phyloP scores from a whole-genome alignment of 2,329 filamentous ascomycete genomes.

The Pyrenophora teres region DNA sequence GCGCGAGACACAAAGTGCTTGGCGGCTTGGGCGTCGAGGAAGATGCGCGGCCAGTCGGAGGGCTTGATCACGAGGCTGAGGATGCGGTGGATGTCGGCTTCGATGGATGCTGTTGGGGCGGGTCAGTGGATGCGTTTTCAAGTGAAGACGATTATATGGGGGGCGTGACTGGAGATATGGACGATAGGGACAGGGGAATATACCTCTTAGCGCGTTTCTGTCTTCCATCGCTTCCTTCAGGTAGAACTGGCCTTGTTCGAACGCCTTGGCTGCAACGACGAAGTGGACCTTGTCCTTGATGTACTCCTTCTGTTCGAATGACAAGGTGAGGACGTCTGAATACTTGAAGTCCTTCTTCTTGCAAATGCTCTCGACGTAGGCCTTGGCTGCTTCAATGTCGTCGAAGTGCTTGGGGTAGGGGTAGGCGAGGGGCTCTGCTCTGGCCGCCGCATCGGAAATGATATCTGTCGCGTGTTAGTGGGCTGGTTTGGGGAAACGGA shows the following conservation, averaged over 20 bases:
- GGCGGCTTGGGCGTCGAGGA: not conserved
- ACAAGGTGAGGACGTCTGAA: not conserved
- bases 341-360: not conserved
- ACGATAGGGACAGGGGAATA: not conserved
- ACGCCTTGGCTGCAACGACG: slow-evolving; percentile 14
- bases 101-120: not conserved
- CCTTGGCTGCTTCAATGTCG: slow-evolving; percentile 12
- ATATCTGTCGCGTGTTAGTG: not conserved
- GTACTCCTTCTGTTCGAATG: not conserved
- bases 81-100: not conserved
- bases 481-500: not conserved
- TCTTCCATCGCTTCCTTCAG: slow-evolving; percentile 5
- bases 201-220: not conserved
- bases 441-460: not conserved
- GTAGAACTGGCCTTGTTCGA: slow-evolving; percentile 14
- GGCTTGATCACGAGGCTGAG: not conserved
- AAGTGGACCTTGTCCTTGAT: slow-evolving; percentile 12
- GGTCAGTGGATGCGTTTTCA: not conserved
- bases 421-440: not conserved
- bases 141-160: too few species aligned
- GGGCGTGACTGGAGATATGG: too few species aligned
- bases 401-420: slow-evolving; percentile 11
- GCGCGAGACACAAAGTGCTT: too few species aligned
- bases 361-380: slow-evolving; percentile 1
- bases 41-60: not conserved